phyloP scores from a whole-genome alignment of 2,329 filamentous ascomycete genomes.

The Botryotinia convoluta region DNA sequence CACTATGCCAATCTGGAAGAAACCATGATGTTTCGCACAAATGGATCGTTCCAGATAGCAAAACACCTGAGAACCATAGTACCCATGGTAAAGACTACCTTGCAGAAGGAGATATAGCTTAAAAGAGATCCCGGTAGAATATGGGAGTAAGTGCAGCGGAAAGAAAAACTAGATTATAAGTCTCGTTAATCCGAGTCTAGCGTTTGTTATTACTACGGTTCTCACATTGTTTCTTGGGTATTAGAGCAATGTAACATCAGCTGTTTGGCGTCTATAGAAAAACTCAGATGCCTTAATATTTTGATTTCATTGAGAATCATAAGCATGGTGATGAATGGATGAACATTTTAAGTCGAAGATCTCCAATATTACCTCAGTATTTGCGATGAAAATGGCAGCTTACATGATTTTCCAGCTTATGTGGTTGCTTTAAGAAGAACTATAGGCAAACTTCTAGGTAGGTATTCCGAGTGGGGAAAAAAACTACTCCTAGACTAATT shows the following conservation, averaged over 20 bases:
- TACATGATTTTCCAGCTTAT: neutral
- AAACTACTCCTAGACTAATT: neutral
- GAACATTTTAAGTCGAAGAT: neutral
- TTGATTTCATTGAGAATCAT: neutral
- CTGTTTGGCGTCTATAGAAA: neutral
- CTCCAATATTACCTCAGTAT: neutral
- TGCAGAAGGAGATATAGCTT: neutral
- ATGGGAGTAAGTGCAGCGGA: neutral
- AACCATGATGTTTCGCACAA: neutral
- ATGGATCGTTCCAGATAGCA: neutral
- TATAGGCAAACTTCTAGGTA: neutral
- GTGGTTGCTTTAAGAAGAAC: neutral
- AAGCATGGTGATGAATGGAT: neutral
- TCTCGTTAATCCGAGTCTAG: neutral
- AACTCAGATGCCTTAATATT: neutral
- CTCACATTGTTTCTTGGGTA: neutral
- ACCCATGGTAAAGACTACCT: neutral
- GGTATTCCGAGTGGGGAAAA: neutral
- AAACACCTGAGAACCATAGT: neutral
- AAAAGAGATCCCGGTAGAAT: too few species aligned
- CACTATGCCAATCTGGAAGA: neutral
- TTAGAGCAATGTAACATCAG: neutral
- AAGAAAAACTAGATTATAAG: neutral
- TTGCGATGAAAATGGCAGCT: neutral
- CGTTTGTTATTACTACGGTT: too few species aligned